Evolutionary conservation across 495 filamentous ascomycete species (phyloP).

Genomic region (Recurvomyces mirabilis): DNA sequence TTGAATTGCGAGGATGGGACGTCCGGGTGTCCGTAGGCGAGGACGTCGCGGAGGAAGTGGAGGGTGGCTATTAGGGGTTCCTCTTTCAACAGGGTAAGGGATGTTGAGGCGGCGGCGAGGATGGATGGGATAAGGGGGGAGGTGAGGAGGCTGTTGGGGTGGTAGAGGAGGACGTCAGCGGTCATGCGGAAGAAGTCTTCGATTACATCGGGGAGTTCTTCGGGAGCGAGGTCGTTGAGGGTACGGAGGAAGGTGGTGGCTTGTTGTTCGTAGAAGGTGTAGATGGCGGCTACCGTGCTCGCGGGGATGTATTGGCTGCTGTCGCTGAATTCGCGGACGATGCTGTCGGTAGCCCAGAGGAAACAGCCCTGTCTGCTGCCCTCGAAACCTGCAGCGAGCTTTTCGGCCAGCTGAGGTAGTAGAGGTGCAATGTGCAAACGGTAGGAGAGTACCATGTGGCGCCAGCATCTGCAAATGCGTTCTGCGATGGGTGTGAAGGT

Average conservation of each 20-base stretch:
- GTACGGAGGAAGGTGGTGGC: constrained; percentile 74
- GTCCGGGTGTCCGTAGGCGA: constrained; percentile 73
- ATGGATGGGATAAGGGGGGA: constrained; percentile 69
- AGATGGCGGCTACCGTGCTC: constrained; percentile 77
- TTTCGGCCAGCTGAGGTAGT: constrained; percentile 72
- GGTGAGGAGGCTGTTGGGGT: constrained; percentile 66
- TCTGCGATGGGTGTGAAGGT: constrained; percentile 80
- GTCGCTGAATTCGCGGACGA: constrained; percentile 87
- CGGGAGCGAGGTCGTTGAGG: constrained; percentile 74
- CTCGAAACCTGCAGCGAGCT: constrained; percentile 73
- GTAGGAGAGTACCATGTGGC: constrained; percentile 92
- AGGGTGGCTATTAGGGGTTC: constrained; percentile 84
- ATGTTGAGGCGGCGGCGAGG: constrained; percentile 73
- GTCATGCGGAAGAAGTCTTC: constrained; percentile 96
- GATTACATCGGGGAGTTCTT: constrained; percentile 90
- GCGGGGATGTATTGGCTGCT: constrained; percentile 74
- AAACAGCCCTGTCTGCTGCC: constrained; percentile 88
- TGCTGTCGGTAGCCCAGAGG: constrained; percentile 90
- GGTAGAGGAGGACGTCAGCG: constrained; percentile 82
- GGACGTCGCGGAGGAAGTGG: constrained; percentile 85
- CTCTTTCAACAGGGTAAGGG: constrained; percentile 75
- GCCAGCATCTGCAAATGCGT: constrained; percentile 86
- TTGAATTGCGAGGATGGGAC: constrained; percentile 61
- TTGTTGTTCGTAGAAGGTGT: constrained; percentile 89
- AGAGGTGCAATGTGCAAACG: constrained; percentile 78